Percentiles rank a stretch among this genome's conserved stretches.
Evolutionary conservation across 257 asterid species (phyloP).

Genomic region (Avicennia marina): DNA sequence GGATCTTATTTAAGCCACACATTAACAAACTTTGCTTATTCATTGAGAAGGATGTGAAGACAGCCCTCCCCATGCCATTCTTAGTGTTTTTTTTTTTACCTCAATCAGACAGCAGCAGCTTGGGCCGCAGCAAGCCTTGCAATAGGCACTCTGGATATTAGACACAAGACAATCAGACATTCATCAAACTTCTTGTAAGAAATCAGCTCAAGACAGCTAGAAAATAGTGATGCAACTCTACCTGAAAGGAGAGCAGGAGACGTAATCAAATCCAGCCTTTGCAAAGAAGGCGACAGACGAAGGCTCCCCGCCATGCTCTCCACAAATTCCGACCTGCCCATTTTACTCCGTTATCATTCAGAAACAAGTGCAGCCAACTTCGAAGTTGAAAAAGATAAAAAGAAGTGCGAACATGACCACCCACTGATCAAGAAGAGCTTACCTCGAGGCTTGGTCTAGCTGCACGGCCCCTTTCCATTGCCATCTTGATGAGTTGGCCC

Average conservation of each 20-base stretch:
- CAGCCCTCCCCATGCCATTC: no score
- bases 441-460: conserved; percentile 94
- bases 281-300: conserved; percentile 93
- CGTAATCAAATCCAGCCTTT: conserved; percentile 86
- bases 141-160: conserved; percentile 74
- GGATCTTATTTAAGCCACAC: no score
- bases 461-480: conserved; percentile 87
- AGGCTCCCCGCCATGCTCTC: conserved; percentile 98
- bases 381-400: no score
- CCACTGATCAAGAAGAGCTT: neutral
- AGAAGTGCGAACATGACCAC: no score
- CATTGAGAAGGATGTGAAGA: no score
- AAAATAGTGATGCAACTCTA: neutral
- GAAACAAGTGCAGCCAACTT: no score
- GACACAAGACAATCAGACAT: neutral
- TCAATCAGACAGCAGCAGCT: no score
- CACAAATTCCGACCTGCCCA: conserved; percentile 83
- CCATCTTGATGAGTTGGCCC: conserved; percentile 88
- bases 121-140: conserved; percentile 99
- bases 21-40: no score
- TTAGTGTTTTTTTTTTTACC: no score
- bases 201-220: neutral
- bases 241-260: conserved; percentile 98
- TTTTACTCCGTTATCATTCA: neutral
- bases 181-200: neutral